A percentile compares a stretch with the other conserved stretches of the same genome.
These are phyloP conservation scores for Solanum peruvianum DNA, from an alignment of 257 asterid species.

Conservation along the genomic window DNA sequence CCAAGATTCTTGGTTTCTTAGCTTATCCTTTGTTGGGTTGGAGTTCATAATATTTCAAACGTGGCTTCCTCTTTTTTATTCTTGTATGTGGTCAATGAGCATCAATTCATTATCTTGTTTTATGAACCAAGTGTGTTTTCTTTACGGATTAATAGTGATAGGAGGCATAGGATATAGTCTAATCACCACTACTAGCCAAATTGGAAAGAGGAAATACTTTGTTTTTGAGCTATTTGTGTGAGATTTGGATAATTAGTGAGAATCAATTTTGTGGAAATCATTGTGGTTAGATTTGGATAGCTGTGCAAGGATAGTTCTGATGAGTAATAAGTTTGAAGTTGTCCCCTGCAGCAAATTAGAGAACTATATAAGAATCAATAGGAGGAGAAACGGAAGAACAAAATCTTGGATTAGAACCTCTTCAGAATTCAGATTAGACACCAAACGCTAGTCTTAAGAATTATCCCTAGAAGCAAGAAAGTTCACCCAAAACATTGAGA, in stretches of 20 bases:
- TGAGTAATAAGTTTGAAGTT: neutral
- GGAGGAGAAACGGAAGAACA: neutral
- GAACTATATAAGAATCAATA: neutral
- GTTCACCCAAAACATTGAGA: neutral
- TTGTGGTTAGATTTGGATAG: neutral
- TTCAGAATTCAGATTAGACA: neutral
- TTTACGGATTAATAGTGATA: neutral
- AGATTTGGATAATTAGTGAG: neutral
- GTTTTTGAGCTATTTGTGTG: neutral
- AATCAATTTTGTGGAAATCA: neutral
- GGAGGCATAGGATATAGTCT: neutral
- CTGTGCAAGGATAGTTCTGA: neutral
- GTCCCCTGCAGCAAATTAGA: neutral
- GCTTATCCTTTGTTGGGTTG: neutral
- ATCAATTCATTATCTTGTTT: neutral
- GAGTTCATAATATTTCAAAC: neutral
- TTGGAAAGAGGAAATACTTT: neutral
- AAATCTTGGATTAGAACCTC: neutral
- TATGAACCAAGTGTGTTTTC: neutral
- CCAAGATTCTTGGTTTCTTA: neutral
- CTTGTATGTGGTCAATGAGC: neutral
- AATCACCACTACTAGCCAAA: neutral
- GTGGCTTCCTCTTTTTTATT: neutral
- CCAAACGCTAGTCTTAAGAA: neutral
- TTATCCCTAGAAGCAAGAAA: neutral